Evolutionary conservation across 1,139 yeast genomes (phyloP).

Genomic region (Scheffersomyces illinoinensis): DNA sequence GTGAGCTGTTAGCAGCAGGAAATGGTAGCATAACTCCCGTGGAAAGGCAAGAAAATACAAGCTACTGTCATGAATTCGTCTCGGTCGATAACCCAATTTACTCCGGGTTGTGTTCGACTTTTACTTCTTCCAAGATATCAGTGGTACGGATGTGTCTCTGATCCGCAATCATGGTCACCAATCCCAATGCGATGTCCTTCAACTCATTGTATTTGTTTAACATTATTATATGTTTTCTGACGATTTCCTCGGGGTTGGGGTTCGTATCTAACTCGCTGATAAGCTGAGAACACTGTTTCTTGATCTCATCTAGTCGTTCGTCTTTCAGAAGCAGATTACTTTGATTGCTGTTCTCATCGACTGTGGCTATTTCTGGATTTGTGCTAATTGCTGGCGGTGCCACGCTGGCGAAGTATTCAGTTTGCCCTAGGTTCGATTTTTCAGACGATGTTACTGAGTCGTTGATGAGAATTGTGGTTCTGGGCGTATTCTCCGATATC

Average conservation of each 20-base stretch:
- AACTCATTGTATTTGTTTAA: constrained; percentile 50
- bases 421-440: background rate
- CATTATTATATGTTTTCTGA: constrained; percentile 43
- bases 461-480: background rate
- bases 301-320: constrained; percentile 32
- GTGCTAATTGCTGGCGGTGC: background rate
- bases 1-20: background rate
- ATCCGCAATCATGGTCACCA: constrained; percentile 53
- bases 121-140: constrained; percentile 42
- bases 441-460: background rate
- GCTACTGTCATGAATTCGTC: background rate
- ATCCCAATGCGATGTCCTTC: constrained; percentile 50
- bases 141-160: constrained; percentile 42
- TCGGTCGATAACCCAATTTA: background rate
- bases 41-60: background rate
- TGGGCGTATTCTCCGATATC: background rate
- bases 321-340: constrained; percentile 16
- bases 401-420: background rate
- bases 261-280: constrained; percentile 34
- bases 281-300: constrained; percentile 35
- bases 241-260: constrained; percentile 26
- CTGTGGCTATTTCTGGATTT: background rate
- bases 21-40: no score
- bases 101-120: constrained; percentile 18
- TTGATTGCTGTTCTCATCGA: background rate